Base-by-base conservation (phyloP, 2,329 filamentous ascomycete species). In the Chaetothyriales sp. region DNA sequence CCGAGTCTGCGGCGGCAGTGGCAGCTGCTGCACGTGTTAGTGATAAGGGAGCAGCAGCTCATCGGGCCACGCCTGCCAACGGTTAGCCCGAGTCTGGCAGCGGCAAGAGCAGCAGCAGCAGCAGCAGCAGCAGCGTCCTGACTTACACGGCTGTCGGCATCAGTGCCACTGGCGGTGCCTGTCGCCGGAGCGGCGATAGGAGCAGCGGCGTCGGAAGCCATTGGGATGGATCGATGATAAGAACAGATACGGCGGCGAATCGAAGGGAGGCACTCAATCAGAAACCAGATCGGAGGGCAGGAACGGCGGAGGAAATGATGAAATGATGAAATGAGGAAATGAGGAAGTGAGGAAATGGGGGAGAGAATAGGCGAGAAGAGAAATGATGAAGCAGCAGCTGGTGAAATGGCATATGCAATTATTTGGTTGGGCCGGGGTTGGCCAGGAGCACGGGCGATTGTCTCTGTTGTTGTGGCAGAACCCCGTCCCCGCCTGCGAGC, bases 1-100 rank as follows among this genome's bases (percentile, higher is more conserved):
- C 69, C 55, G 69, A 65, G 60, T 70, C 67, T 66, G 73, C 70
- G 54, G 74, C 69, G 58, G 67, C 65, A 57, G 70, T 66, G 58
- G 73, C 71, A 63, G 71, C 75, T 77, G 62, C 44, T 20, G 29
- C 29, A 40, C 6, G n/a, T 18, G 29, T 19, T 10, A 25, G 10
- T 49, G 25, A 43, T 20, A 19, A 49, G 29, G 8, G 29, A 47
- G 15, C 18, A 46, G 29, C 15, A 46, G 49, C 19, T 49, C 29
- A 37, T 33, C 54, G 10, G 19, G 43, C 7, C 18, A 37, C 29
- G 40, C 47, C 20, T 43, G n/a, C 10, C 18, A 10, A 13, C 47
- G 15, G 52, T 53, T 46, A 58, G 52, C 22, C 44, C 18, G 2
- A 7, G 28, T 51, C 22, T 45, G 18, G 19, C 8, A n/a, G 29